Base-by-base conservation (phyloP, 2,329 filamentous ascomycete genomes). In the Rhinocladiella similis region DNA sequence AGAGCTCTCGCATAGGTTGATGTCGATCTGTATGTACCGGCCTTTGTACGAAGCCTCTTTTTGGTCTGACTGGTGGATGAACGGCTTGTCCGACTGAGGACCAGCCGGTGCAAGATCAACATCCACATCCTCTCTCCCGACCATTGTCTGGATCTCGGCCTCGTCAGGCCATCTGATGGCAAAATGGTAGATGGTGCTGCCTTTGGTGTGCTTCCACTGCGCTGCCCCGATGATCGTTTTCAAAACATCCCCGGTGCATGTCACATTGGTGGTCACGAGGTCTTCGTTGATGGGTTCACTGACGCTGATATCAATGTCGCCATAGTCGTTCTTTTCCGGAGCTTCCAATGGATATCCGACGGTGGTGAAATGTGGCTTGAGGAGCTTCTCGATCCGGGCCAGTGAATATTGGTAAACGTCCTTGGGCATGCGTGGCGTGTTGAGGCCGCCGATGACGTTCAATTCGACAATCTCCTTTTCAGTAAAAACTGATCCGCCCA, bases 11-110 rank as follows among this genome's bases (percentile, higher is more conserved):
- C 79, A 84, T 20, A 86, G 68, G 27, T 82, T 78, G 1, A 93
- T 69, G 66, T 94, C 90, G 22, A 93, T 76, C 64, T 94, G 90
- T 3, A 90, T 80, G 65, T 78, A 81, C 12, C 50, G 53, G 14
- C 38, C 14, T 1, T 67, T n/a, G 12, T 47, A n/a, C n/a, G n/a
- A n/a, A n/a, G n/a, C n/a, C n/a, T n/a, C n/a, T n/a, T n/a, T n/a
- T n/a, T n/a, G n/a, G n/a, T n/a, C n/a, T n/a, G n/a, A n/a, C n/a
- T n/a, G n/a, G n/a, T n/a, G n/a, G n/a, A n/a, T n/a, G n/a, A n/a
- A n/a, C n/a, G n/a, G n/a, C n/a, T n/a, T n/a, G n/a, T n/a, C n/a
- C n/a, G n/a, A n/a, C n/a, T n/a, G n/a, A n/a, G n/a, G n/a, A n/a
- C n/a, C n/a, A n/a, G n/a, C n/a, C n/a, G n/a, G n/a, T n/a, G n/a